Conservation (phyloP, 192 early-diverging fungal genomes). For the Kappamyces sp. region DNA sequence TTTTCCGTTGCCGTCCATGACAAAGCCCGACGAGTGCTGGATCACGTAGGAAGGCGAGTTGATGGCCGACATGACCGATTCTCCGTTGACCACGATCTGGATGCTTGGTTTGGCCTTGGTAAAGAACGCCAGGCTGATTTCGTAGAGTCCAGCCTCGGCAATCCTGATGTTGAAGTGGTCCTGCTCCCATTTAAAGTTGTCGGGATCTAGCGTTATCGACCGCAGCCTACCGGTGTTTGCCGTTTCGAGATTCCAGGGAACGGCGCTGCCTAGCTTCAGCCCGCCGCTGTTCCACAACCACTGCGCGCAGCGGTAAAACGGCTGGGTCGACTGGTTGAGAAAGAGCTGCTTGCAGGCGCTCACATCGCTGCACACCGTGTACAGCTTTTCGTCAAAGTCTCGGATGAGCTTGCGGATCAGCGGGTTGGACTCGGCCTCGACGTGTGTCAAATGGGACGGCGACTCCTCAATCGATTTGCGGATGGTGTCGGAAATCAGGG, state of each 20-base stretch:
- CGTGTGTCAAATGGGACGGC: no score
- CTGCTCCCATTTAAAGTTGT: conserved; percentile 42
- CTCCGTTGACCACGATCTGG: conserved; percentile 49
- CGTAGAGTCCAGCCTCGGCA: conserved; percentile 40
- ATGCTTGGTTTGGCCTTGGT: conserved; percentile 37
- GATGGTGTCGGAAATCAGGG: not conserved
- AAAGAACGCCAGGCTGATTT: conserved; percentile 45
- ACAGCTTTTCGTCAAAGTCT: conserved; percentile 53
- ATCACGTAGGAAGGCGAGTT: conserved; percentile 48
- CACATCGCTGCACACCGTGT: conserved; percentile 35
- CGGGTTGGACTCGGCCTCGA: not conserved
- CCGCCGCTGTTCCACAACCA: conserved; percentile 44
- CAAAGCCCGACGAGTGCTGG: conserved; percentile 37
- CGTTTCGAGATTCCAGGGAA: conserved; percentile 46
- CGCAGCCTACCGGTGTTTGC: conserved; percentile 31
- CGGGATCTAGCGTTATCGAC: conserved; percentile 33
- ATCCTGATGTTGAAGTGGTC: conserved; percentile 28
- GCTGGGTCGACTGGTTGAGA: conserved; percentile 23
- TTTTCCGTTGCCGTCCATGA: conserved; percentile 32
- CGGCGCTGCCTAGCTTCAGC: conserved; percentile 31
- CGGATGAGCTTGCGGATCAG: conserved; percentile 17
- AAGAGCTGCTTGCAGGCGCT: conserved; percentile 34
- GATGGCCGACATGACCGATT: conserved; percentile 46
- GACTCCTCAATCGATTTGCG: not conserved
- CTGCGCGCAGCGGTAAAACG: conserved; percentile 36